A percentile compares a stretch with the other conserved stretches of the same genome.
Conservation (phyloP, 2,329 filamentous ascomycete genomes). For the Acrodontium crateriforme region DNA sequence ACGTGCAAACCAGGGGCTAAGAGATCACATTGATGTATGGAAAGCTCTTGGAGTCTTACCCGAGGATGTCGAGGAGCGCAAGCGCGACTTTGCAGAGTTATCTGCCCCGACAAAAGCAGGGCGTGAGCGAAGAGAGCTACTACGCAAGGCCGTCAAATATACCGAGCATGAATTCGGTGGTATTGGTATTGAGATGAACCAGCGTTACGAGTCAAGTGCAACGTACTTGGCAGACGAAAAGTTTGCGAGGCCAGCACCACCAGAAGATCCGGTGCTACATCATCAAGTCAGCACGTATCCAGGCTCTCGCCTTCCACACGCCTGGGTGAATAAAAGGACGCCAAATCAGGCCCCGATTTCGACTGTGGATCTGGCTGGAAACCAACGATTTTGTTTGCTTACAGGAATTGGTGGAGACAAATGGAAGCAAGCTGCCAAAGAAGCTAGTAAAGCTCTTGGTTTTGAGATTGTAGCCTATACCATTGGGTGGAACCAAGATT, state of each 20-base stretch:
- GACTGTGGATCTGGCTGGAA: conserved; percentile 46
- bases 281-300: conserved; percentile 37
- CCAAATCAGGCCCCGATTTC: conserved; percentile 33
- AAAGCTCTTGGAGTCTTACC: conserved; percentile 18
- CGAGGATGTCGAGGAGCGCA: conserved; percentile 15
- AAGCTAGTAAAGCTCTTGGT: conserved; percentile 26
- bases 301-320: conserved; percentile 47
- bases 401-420: conserved; percentile 40
- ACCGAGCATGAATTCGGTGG: conserved; percentile 33
- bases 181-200: conserved; percentile 47
- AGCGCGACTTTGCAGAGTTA: conserved; percentile 16
- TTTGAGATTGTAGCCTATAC: conserved; percentile 36
- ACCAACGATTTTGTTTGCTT: conserved; percentile 33
- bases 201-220: conserved; percentile 36
- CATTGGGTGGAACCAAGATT: conserved; percentile 46
- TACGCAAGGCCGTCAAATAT: conserved; percentile 17
- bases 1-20: conserved; percentile 43
- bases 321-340: conserved; percentile 42
- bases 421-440: conserved; percentile 39
- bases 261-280: conserved; percentile 13
- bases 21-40: conserved; percentile 32
- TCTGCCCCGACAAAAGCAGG: conserved; percentile 14
- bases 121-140: conserved; percentile 25
- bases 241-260: conserved; percentile 8
- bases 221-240: conserved; percentile 18